phyloP scores from a whole-genome alignment of 257 asterid species.

The Vinca minor region DNA sequence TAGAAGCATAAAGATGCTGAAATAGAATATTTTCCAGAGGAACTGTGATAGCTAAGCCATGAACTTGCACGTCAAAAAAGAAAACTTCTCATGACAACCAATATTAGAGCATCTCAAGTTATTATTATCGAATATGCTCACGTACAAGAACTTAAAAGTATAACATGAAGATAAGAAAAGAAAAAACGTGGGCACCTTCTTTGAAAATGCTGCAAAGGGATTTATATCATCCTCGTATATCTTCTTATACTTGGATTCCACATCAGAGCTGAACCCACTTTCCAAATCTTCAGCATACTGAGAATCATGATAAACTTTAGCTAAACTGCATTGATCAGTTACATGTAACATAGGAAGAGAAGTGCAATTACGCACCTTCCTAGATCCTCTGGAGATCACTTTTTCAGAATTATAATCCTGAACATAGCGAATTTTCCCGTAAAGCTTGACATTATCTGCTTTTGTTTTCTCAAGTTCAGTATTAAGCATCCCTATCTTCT shows the following conservation, averaged over 20 bases:
- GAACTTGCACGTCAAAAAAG: background rate
- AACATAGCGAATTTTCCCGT: constrained; percentile 91
- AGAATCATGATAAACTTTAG: constrained; percentile 19
- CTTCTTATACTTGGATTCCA: constrained; percentile 96
- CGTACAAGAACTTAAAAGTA: constrained; percentile 7
- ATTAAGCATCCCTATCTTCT: constrained; percentile 70
- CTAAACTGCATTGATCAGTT: constrained; percentile 14
- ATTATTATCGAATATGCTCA: too few species aligned
- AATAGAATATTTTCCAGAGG: background rate
- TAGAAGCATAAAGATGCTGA: background rate
- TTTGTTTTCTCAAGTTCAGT: constrained; percentile 88
- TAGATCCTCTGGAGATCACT: constrained; percentile 93
- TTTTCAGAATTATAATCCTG: constrained; percentile 98
- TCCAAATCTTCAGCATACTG: constrained; percentile 95
- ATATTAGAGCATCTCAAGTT: too few species aligned
- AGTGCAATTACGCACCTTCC: constrained; percentile 55
- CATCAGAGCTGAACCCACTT: constrained; percentile 92
- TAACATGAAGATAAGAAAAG: constrained; percentile 10
- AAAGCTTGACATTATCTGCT: constrained; percentile 95
- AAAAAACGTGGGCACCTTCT: constrained; percentile 50
- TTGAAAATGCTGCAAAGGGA: constrained; percentile 98
- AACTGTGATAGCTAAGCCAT: too few species aligned
- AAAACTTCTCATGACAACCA: too few species aligned
- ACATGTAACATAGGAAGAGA: constrained; percentile 12
- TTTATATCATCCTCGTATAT: constrained; percentile 95